phyloP scores from a whole-genome alignment of 1,284 basidiomycete genomes.

The Trichosporon faecale region DNA sequence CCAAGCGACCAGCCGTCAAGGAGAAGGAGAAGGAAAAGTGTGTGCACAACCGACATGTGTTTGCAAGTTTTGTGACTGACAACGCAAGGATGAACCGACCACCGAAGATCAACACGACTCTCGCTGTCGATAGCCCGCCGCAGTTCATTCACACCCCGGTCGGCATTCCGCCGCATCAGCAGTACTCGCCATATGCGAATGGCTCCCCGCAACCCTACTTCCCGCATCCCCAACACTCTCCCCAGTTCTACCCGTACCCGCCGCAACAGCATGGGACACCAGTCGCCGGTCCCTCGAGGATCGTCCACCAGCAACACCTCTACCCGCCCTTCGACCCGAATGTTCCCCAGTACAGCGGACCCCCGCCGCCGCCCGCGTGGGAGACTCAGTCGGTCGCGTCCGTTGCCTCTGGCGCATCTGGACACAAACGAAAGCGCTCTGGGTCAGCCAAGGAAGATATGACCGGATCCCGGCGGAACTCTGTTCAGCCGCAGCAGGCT shows the following conservation, averaged over 20 bases:
- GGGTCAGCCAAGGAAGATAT: background rate
- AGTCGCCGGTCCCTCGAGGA: background rate
- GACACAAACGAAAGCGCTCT: constrained; percentile 25
- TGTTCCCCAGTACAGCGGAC: background rate
- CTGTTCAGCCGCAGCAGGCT: background rate
- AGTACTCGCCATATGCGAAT: constrained; percentile 8
- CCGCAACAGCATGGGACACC: constrained; percentile 2
- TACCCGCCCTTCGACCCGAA: constrained; percentile 4
- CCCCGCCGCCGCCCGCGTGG: constrained; percentile 11
- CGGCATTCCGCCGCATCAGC: constrained; percentile 4
- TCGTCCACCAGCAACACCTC: background rate
- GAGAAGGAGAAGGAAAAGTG: constrained; percentile 17
- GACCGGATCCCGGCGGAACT: background rate
- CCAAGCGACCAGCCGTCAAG: constrained; percentile 23
- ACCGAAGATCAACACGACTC: constrained; percentile 17
- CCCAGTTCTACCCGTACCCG: constrained; percentile 14
- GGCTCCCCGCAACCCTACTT: constrained; percentile 10
- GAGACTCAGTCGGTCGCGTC: constrained; percentile 10
- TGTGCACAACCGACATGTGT: background rate
- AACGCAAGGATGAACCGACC: constrained; percentile 22
- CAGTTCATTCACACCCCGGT: constrained; percentile 6
- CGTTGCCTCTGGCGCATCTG: constrained; percentile 5
- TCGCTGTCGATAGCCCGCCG: constrained; percentile 3
- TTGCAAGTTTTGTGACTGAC: background rate
- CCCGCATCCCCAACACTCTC: constrained; percentile 7